Base-by-base conservation (phyloP, 1,139 yeast species). In the Meyerozyma guilliermondii region DNA sequence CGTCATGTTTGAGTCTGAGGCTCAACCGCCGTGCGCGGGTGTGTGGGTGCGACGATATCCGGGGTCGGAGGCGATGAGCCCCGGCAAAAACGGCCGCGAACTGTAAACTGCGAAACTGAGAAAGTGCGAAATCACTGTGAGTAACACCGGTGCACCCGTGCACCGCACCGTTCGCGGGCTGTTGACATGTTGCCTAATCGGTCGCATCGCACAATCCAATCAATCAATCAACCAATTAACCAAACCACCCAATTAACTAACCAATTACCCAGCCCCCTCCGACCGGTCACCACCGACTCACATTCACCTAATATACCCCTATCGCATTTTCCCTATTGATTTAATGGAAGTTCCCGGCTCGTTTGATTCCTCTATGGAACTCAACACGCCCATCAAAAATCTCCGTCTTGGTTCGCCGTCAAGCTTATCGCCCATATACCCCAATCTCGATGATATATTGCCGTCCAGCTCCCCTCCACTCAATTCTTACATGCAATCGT, bases 321-420 rank as follows among this genome's bases (percentile, higher is more conserved):
- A n/a, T n/a, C n/a, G n/a, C n/a, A n/a, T n/a, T n/a, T n/a, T n/a
- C n/a, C n/a, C n/a, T n/a, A n/a, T n/a, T n/a, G n/a, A n/a, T n/a
- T n/a, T n/a, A 7, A 31, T 33, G 36, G 36, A 33, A 6, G 36
- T 33, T 17, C 36, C 36, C 20, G 36, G 36, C 16, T 18, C 36
- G 23, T 33, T 18, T 13, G 36, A 33, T 16, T 30, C 34, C 11
- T 30, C 34, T 4, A 33, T 33, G 38, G 41, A 41, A 47, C 56
- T 71, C 40, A 65, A 56, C 43, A 71, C 77, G 0, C 77, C 77
- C 17, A 71, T 69, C 39, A 68, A 65, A 46, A 62, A 61, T 50
- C 68, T 72, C 44, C 54, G 62, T 4, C 52, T 71, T 29, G 54
- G 60, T 36, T 68, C 74, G 5, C 74, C 75, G 3, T 40, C 45